A percentile compares a stretch with the other conserved stretches of the same genome.
Evolutionary conservation across 495 filamentous ascomycete species (phyloP).

Genomic region (Lepraria neglecta): DNA sequence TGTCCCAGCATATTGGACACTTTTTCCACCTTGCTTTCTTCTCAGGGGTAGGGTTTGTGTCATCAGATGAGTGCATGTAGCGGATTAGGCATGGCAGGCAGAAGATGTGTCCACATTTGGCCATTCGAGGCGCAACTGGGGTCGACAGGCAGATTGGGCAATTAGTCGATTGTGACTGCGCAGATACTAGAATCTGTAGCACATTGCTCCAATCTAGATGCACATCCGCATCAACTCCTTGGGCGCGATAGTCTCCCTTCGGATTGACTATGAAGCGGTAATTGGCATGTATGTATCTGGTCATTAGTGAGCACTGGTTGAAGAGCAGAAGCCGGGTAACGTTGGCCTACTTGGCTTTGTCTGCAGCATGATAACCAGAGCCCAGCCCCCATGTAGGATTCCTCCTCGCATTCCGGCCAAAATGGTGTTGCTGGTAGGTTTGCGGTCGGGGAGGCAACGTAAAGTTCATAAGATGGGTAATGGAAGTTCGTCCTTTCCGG

Average conservation of each 20-base stretch:
- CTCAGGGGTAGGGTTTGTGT: slow-evolving; percentile 52
- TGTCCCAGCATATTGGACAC: slow-evolving; percentile 93
- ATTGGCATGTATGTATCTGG: slow-evolving; percentile 89
- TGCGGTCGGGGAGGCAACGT: slow-evolving; percentile 71
- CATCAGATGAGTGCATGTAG: slow-evolving; percentile 86
- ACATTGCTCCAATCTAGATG: slow-evolving; percentile 88
- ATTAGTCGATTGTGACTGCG: slow-evolving; percentile 75
- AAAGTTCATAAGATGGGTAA: slow-evolving; percentile 94
- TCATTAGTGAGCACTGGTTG: slow-evolving; percentile 7
- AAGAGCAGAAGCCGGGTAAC: background rate
- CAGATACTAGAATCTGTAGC: slow-evolving; percentile 83
- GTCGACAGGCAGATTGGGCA: slow-evolving; percentile 92
- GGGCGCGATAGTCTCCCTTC: slow-evolving; percentile 65
- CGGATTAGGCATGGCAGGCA: slow-evolving; percentile 89
- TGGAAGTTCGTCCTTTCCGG: slow-evolving; percentile 89
- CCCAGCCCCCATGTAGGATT: slow-evolving; percentile 80
- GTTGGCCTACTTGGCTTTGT: slow-evolving; percentile 68
- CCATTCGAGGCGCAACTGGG: slow-evolving; percentile 93
- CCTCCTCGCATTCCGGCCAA: slow-evolving; percentile 48
- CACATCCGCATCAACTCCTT: slow-evolving; percentile 80
- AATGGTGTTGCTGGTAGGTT: slow-evolving; percentile 50
- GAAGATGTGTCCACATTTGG: slow-evolving; percentile 95
- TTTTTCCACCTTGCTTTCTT: slow-evolving; percentile 84
- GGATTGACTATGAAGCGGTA: slow-evolving; percentile 95
- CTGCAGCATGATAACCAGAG: slow-evolving; percentile 82